phyloP scores from a whole-genome alignment of 345 rosid genomes.

The Anastatica hierochuntica region DNA sequence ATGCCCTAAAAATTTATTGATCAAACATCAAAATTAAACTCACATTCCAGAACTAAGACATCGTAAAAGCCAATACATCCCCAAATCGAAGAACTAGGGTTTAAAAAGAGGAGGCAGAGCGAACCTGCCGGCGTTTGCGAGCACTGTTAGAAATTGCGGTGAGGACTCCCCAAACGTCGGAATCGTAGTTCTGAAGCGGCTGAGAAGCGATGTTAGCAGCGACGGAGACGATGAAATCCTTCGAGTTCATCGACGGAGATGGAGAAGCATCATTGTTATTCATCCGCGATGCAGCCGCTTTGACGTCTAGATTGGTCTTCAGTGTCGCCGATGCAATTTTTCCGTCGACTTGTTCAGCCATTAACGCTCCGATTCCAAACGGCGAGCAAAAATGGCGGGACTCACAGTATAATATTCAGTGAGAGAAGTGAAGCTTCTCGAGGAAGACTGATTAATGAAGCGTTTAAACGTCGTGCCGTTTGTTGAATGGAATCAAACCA shows the following conservation, averaged over 20 bases:
- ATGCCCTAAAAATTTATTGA: slow-evolving; percentile 42
- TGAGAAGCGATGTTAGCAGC: slow-evolving; percentile 61
- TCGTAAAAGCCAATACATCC: neutral
- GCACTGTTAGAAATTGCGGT: slow-evolving; percentile 75
- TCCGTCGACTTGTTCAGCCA: slow-evolving; percentile 27
- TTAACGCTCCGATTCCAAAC: neutral
- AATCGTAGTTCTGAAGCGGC: slow-evolving; percentile 55
- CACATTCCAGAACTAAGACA: neutral
- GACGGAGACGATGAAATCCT: slow-evolving; percentile 42
- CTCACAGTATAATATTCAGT: neutral
- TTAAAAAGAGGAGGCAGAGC: neutral
- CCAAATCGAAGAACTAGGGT: slow-evolving; percentile 7
- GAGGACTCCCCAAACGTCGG: slow-evolving; percentile 84
- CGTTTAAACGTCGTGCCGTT: slow-evolving; percentile 4
- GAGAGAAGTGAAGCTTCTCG: slow-evolving; percentile 15
- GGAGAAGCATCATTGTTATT: slow-evolving; percentile 25
- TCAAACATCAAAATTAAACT: slow-evolving; percentile 7
- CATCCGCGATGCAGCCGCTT: slow-evolving; percentile 11
- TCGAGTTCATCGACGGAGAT: slow-evolving; percentile 32
- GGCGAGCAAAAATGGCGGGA: slow-evolving; percentile 39
- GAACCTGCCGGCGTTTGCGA: slow-evolving; percentile 72
- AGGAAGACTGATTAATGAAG: slow-evolving; percentile 19
- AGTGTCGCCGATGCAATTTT: slow-evolving; percentile 11
- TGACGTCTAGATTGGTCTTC: no score
- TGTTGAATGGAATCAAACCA: accelerated